These are phyloP conservation scores for Exserohilum turcica DNA, from an alignment of 2,329 filamentous ascomycete species.

Conservation along the genomic window DNA sequence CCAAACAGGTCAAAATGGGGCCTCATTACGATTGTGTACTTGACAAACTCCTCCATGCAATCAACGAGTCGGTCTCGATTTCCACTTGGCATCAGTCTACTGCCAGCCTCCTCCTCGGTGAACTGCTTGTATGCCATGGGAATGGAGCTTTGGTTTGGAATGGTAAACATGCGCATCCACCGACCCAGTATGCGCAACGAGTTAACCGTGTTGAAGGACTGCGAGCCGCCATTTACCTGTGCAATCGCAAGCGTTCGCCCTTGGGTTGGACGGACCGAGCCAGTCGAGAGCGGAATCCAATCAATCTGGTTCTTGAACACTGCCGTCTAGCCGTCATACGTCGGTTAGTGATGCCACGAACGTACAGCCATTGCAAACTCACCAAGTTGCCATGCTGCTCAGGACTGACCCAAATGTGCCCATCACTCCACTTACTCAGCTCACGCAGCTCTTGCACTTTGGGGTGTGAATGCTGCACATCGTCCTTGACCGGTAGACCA, in stretches of 20 bases:
- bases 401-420: constrained; percentile 68
- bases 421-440: constrained; percentile 68
- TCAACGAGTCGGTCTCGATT: constrained; percentile 67
- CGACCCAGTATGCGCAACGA: constrained; percentile 67
- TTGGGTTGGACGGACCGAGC: constrained; percentile 68
- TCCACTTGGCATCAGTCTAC: constrained; percentile 58
- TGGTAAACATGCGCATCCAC: constrained; percentile 73
- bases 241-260: constrained; percentile 67
- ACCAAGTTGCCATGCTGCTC: constrained; percentile 71
- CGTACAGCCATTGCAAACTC: constrained; percentile 19
- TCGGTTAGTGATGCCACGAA: no score
- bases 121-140: constrained; percentile 69
- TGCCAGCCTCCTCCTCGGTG: constrained; percentile 51
- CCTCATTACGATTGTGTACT: constrained; percentile 69
- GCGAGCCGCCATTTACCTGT: constrained; percentile 67
- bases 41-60: constrained; percentile 73
- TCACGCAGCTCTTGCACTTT: constrained; percentile 68
- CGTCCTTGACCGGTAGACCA: constrained; percentile 66
- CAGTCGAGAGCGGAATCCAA: constrained; percentile 68
- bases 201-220: constrained; percentile 72
- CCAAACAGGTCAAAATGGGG: constrained; percentile 65
- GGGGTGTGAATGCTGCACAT: constrained; percentile 60
- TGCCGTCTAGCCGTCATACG: constrained; percentile 53
- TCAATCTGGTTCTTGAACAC: constrained; percentile 75
- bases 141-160: constrained; percentile 69